Percentiles rank a stretch among this genome's conserved stretches.
Conservation (phyloP, 768 basidiomycete species). For the Lactarius vividus region DNA sequence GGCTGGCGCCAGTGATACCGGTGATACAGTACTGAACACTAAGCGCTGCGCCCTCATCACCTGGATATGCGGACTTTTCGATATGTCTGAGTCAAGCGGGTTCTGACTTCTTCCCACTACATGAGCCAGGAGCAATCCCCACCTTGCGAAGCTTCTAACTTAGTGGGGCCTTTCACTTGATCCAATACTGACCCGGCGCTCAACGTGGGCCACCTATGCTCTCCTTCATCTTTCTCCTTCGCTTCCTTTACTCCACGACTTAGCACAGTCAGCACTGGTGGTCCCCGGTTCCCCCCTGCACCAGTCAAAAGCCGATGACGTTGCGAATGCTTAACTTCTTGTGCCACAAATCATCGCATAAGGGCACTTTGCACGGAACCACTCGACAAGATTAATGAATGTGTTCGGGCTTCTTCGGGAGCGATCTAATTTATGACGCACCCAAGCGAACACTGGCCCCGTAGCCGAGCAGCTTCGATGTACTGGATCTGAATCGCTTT, state of each 20-base stretch:
- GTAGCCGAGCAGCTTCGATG: not conserved
- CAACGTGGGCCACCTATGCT: not conserved
- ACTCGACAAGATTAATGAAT: not conserved
- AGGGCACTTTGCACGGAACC: not conserved
- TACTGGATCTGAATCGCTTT: not conserved
- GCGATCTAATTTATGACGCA: not conserved
- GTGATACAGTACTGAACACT: not conserved
- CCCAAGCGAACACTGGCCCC: not conserved
- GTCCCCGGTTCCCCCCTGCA: not conserved
- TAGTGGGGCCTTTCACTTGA: not conserved
- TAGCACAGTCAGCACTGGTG: not conserved
- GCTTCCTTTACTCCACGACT: not conserved
- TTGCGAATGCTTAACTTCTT: not conserved
- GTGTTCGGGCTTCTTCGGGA: not conserved
- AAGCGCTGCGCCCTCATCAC: not conserved
- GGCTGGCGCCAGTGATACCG: not conserved
- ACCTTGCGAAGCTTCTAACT: not conserved
- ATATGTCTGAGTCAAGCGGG: not conserved
- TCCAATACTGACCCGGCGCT: not conserved
- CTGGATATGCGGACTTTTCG: not conserved
- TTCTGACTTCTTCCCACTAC: not conserved
- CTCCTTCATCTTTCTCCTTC: too few relatives aligned
- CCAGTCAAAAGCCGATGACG: not conserved
- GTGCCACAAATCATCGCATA: not conserved
- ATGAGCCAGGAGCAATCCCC: not conserved